These are phyloP conservation scores for Acer saccharum DNA, from an alignment of 345 rosid species.

Conservation along the genomic window DNA sequence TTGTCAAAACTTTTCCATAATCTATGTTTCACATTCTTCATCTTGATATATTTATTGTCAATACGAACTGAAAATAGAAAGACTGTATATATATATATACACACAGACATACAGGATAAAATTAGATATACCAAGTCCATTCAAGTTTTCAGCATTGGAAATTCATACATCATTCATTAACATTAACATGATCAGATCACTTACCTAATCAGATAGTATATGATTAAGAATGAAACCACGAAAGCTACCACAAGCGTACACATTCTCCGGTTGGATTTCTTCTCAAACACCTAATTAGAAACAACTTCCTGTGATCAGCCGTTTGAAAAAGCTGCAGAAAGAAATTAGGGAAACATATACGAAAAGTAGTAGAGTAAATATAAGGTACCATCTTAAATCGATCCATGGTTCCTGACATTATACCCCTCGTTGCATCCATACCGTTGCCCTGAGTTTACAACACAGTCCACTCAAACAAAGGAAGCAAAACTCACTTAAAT, in stretches of 20 bases:
- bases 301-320: slow-evolving; percentile 15
- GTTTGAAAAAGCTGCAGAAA: slow-evolving; percentile 1
- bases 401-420: slow-evolving; percentile 87
- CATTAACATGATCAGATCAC: not conserved
- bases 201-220: slow-evolving; percentile 73
- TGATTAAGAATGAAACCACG: slow-evolving; percentile 49
- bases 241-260: slow-evolving; percentile 66
- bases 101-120: not conserved
- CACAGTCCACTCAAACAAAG: slow-evolving; percentile 21
- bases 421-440: slow-evolving; percentile 87
- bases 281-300: slow-evolving; percentile 69
- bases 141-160: not conserved
- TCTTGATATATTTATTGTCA: no score
- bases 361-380: slow-evolving; percentile 1
- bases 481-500: not conserved
- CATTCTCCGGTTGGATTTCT: slow-evolving; percentile 67
- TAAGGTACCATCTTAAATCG: slow-evolving; percentile 72
- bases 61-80: no score
- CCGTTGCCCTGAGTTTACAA: slow-evolving; percentile 63
- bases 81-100: not conserved
- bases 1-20: no score
- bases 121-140: not conserved
- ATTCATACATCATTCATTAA: not conserved
- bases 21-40: no score
- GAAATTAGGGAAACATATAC: slow-evolving; percentile 2